Percentiles rank a stretch among this genome's conserved stretches.
Conservation (phyloP, 371 early-diverging fungal species). For the Mortierella sp. region DNA sequence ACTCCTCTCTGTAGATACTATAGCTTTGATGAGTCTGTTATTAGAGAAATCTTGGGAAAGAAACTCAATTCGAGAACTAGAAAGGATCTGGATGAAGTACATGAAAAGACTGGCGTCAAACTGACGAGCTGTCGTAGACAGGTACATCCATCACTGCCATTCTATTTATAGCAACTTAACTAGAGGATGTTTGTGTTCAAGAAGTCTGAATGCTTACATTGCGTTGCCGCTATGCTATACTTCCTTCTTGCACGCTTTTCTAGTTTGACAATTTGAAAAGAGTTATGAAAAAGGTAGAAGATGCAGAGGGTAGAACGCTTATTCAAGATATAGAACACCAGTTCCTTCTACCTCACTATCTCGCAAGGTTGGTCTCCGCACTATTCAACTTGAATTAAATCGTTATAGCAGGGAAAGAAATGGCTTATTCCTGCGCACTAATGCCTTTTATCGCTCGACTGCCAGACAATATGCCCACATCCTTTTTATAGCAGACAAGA, state of each 20-base stretch:
- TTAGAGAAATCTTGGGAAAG: constrained; percentile 68
- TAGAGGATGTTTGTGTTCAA: not conserved
- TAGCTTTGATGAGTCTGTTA: constrained; percentile 65
- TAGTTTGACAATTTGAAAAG: constrained; percentile 77
- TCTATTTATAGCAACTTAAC: not conserved
- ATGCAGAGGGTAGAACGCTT: constrained; percentile 64
- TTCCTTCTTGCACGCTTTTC: not conserved
- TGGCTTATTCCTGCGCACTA: not conserved
- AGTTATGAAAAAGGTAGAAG: constrained; percentile 70
- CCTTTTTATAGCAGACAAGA: constrained; percentile 69
- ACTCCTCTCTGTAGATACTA: constrained; percentile 62
- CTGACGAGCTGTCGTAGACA: constrained; percentile 68
- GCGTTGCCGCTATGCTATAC: not conserved
- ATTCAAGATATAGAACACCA: constrained; percentile 59
- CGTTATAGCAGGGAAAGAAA: not conserved
- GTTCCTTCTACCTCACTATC: constrained; percentile 61
- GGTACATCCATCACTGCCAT: constrained; percentile 17
- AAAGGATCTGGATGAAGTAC: constrained; percentile 64
- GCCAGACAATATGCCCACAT: constrained; percentile 65
- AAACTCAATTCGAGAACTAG: constrained; percentile 62
- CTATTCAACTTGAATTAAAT: not conserved
- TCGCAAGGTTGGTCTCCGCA: constrained; percentile 58
- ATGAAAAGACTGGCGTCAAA: constrained; percentile 60
- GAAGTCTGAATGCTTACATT: not conserved
- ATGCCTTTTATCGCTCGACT: not conserved